Evolutionary conservation across 1,284 basidiomycete species (phyloP).

Genomic region (Trametes hirsuta): DNA sequence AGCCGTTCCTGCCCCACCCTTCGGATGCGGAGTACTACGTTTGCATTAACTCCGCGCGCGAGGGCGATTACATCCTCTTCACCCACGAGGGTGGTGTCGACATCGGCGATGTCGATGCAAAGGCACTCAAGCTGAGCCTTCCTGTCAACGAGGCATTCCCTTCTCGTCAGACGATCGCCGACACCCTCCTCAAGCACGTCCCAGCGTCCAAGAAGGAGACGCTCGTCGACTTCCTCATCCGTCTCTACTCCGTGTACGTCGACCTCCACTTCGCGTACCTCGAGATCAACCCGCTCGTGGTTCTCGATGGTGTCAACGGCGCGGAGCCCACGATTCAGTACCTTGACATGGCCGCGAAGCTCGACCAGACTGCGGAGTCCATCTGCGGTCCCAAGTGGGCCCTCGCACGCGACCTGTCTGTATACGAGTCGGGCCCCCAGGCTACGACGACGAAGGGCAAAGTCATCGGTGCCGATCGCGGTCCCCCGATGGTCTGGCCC

Average conservation of each 20-base stretch:
- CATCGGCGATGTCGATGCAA: conserved; percentile 97
- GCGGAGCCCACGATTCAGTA: conserved; percentile 88
- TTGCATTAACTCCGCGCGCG: conserved; percentile 95
- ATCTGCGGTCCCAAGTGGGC: conserved; percentile 99
- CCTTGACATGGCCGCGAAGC: conserved; percentile 99
- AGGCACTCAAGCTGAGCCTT: conserved; percentile 90
- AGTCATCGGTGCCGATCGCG: conserved; percentile 83
- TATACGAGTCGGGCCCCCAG: conserved; percentile 59
- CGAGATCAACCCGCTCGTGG: conserved; percentile 98
- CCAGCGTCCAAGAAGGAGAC: conserved; percentile 83
- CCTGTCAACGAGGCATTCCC: conserved; percentile 84
- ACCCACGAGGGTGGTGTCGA: conserved; percentile 99
- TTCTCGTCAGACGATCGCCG: conserved; percentile 74
- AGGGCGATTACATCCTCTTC: conserved; percentile 97
- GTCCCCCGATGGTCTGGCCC: conserved; percentile 98
- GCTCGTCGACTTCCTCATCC: conserved; percentile 91
- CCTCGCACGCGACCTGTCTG: conserved; percentile 88
- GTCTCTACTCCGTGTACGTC: conserved; percentile 97
- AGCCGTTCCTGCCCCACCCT: conserved; percentile 97
- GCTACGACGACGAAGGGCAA: conserved; percentile 49
- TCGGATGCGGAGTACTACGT: conserved; percentile 97
- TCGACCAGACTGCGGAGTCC: conserved; percentile 98
- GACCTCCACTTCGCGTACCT: conserved; percentile 99
- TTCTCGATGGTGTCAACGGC: conserved; percentile 81
- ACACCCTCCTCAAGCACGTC: conserved; percentile 79